A percentile compares a stretch with the other conserved stretches of the same genome.
Conservation (phyloP, 805 yeast genomes). For the Wickerhamomyces queroliae region DNA sequence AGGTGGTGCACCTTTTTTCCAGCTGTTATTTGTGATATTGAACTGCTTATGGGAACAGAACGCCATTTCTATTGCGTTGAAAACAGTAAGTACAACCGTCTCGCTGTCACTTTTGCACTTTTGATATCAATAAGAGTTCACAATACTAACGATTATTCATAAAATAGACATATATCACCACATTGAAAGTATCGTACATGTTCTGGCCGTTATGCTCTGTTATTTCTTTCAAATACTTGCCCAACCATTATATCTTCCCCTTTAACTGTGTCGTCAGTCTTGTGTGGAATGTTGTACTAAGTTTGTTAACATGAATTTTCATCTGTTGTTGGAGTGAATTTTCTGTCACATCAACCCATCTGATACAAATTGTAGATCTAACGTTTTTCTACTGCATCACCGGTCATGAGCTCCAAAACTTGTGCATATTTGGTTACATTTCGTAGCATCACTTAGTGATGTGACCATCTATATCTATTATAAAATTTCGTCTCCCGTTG, state of each 20-base stretch:
- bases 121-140: not conserved
- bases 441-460: too few relatives aligned
- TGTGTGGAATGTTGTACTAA: slow-evolving; percentile 49
- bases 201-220: slow-evolving; percentile 57
- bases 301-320: slow-evolving; percentile 25
- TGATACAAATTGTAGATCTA: too few relatives aligned
- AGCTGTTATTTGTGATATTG: slow-evolving; percentile 40
- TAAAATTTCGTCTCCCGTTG: too few relatives aligned
- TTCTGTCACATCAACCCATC: too few relatives aligned
- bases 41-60: slow-evolving; percentile 52
- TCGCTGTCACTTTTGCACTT: not conserved
- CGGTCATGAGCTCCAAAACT: too few relatives aligned
- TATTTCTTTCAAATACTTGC: slow-evolving; percentile 42
- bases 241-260: slow-evolving; percentile 47
- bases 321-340: too few relatives aligned
- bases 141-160: not conserved
- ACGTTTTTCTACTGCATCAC: too few relatives aligned
- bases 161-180: slow-evolving; percentile 37
- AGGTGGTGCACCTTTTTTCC: slow-evolving; percentile 51
- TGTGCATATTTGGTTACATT: too few relatives aligned
- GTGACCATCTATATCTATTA: too few relatives aligned
- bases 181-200: slow-evolving; percentile 46
- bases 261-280: slow-evolving; percentile 51
- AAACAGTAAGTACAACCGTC: slow-evolving; percentile 13
- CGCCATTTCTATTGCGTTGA: slow-evolving; percentile 26